A percentile compares a stretch with the other conserved stretches of the same genome.
These are phyloP conservation scores for Backusella australiensis DNA, from an alignment of 192 early-diverging fungal species.

Conservation along the genomic window DNA sequence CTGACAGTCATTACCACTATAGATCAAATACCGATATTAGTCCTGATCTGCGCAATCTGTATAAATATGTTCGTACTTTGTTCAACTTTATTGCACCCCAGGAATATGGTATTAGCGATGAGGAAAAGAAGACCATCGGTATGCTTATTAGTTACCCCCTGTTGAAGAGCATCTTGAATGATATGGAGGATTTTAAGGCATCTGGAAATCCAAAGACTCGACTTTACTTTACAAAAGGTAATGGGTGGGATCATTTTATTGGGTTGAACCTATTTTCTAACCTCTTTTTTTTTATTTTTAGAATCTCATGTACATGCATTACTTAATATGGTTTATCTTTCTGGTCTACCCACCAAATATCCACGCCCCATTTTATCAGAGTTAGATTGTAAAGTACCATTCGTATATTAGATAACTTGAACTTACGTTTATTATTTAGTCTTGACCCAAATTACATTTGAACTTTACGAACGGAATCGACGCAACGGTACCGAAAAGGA, in stretches of 20 bases:
- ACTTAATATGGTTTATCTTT: slow-evolving; percentile 88
- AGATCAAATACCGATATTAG: not conserved
- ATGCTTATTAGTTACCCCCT: slow-evolving; percentile 72
- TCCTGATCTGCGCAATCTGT: slow-evolving; percentile 60
- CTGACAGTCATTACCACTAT: not conserved
- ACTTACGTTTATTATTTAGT: slow-evolving; percentile 35
- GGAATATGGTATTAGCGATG: slow-evolving; percentile 88
- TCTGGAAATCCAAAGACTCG: slow-evolving; percentile 61
- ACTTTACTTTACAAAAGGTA: slow-evolving; percentile 94
- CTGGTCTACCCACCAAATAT: slow-evolving; percentile 75
- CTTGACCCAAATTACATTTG: slow-evolving; percentile 96
- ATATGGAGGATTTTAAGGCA: slow-evolving; percentile 63
- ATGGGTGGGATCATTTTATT: not conserved
- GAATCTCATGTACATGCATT: slow-evolving; percentile 94
- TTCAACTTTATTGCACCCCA: slow-evolving; percentile 94
- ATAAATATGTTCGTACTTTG: slow-evolving; percentile 75
- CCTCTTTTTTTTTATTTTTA: slow-evolving; percentile 10
- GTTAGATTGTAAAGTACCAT: slow-evolving; percentile 75
- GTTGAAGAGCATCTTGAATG: slow-evolving; percentile 74
- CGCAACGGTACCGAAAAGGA: slow-evolving; percentile 58
- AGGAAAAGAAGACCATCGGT: slow-evolving; percentile 86
- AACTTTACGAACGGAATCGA: slow-evolving; percentile 85
- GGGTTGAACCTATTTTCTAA: not conserved
- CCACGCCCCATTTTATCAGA: slow-evolving; percentile 70
- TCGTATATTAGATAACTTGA: too few relatives aligned